Evolutionary conservation across 305 asterid genomes (phyloP).

Genomic region (Caryopteris hybrid): DNA sequence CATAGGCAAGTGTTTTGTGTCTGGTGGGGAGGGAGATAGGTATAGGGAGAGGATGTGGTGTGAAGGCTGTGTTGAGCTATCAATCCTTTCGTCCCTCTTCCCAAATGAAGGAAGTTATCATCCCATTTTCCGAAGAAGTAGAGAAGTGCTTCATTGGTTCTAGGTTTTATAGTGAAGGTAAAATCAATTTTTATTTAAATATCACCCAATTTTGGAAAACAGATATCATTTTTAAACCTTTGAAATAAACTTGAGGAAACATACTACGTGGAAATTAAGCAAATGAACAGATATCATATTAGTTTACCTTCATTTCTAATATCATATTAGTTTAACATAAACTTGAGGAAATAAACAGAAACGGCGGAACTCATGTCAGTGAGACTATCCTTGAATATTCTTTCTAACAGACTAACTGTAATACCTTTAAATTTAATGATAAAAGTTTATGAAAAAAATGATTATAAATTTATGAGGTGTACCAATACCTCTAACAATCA

Average conservation of each 20-base stretch:
- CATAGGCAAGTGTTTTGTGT: not conserved
- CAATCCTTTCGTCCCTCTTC: not conserved
- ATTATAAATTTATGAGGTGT: not conserved
- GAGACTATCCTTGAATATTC: not conserved
- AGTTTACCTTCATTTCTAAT: too few relatives aligned
- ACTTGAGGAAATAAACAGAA: too few relatives aligned
- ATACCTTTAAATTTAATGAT: not conserved
- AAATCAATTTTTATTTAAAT: not conserved
- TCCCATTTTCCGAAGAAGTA: not conserved
- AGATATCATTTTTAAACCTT: not conserved
- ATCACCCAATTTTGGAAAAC: not conserved
- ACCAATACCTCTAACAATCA: not conserved
- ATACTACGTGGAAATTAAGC: too few relatives aligned
- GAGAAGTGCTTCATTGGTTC: not conserved
- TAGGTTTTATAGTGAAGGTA: not conserved
- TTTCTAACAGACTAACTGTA: not conserved
- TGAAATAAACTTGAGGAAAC: too few relatives aligned
- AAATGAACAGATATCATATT: too few relatives aligned
- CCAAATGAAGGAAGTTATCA: not conserved
- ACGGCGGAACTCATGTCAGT: too few relatives aligned
- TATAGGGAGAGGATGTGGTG: not conserved
- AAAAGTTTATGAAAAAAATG: not conserved
- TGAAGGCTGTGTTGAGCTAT: not conserved
- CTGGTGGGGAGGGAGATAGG: not conserved
- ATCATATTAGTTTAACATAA: too few relatives aligned